Evolutionary conservation across 2,329 filamentous ascomycete species (phyloP).

Genomic region (Pseudocercospora musae): DNA sequence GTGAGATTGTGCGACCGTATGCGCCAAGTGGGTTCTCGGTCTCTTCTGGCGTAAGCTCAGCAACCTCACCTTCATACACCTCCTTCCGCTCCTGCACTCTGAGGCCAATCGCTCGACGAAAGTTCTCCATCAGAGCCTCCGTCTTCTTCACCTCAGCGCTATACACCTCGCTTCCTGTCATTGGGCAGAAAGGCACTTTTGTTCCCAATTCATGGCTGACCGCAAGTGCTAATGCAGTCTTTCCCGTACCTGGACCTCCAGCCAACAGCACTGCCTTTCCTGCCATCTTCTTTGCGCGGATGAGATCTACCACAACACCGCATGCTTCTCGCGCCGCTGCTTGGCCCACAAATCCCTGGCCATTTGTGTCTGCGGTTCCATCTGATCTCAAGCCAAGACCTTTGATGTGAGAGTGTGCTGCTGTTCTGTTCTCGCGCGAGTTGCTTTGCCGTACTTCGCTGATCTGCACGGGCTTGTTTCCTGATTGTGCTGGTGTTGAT

Average conservation of each 20-base stretch:
- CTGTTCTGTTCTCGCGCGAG: constrained; percentile 84
- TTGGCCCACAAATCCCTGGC: constrained; percentile 87
- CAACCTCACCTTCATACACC: constrained; percentile 98
- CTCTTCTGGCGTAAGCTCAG: constrained; percentile 95
- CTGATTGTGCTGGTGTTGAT: constrained; percentile 24
- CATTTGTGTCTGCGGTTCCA: constrained; percentile 77
- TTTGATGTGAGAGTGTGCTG: constrained; percentile 96
- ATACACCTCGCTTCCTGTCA: constrained; percentile 97
- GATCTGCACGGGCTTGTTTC: constrained; percentile 35
- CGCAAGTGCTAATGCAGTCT: constrained; percentile 91
- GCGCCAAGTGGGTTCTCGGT: constrained; percentile 95
- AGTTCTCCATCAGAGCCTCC: constrained; percentile 98
- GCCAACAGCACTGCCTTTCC: constrained; percentile 89
- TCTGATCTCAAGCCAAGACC: constrained; percentile 82
- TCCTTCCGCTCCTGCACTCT: constrained; percentile 98
- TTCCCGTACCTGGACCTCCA: constrained; percentile 92
- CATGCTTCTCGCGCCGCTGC: constrained; percentile 87
- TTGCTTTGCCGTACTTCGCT: constrained; percentile 35
- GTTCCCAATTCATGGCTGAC: constrained; percentile 96
- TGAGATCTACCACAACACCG: constrained; percentile 92
- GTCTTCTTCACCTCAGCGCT: constrained; percentile 99
- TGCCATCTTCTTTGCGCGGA: constrained; percentile 95
- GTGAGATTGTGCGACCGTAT: constrained; percentile 96
- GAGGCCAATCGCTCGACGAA: constrained; percentile 89
- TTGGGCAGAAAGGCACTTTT: constrained; percentile 97